A percentile compares a stretch with the other conserved stretches of the same genome.
phyloP scores from a whole-genome alignment of 1,284 basidiomycete species.

The Baeospora myosura region DNA sequence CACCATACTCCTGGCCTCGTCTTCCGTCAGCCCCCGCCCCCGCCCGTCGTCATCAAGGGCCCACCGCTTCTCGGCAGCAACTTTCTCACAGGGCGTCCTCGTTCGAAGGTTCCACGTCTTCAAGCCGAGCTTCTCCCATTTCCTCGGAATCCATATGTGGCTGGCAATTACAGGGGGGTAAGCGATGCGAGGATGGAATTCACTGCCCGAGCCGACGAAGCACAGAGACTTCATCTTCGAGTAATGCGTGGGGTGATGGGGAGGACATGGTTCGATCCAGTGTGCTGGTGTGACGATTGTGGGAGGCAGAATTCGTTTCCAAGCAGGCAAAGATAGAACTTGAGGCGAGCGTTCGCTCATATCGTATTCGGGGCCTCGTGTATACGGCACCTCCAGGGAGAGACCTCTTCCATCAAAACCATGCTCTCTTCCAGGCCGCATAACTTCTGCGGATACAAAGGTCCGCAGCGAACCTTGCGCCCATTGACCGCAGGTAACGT shows the following conservation, averaged over 20 bases:
- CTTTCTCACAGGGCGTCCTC: constrained; percentile 1
- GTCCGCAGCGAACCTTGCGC: constrained; percentile 3
- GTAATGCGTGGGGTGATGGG: neutral
- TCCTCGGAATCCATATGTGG: constrained; percentile 5
- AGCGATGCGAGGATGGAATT: constrained; percentile 2
- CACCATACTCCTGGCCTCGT: neutral
- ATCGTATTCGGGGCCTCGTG: constrained; percentile 1
- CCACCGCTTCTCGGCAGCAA: neutral
- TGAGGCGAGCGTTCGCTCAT: neutral
- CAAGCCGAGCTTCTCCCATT: constrained; percentile 4
- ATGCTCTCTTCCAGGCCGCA: neutral
- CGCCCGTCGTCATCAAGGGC: neutral
- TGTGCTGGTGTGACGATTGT: neutral
- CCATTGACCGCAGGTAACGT: neutral
- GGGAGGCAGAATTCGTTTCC: constrained; percentile 2
- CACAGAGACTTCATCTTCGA: neutral
- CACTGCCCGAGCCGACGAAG: constrained; percentile 6
- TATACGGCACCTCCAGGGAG: neutral
- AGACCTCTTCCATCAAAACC: neutral
- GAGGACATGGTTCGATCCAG: constrained; percentile 1
- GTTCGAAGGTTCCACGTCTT: constrained; percentile 1
- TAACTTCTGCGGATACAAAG: neutral
- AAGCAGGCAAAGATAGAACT: neutral
- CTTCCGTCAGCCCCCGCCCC: constrained; percentile 2
- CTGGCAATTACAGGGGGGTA: constrained; percentile 1